These are phyloP conservation scores for Lophiostoma macrostomum DNA, from an alignment of 495 filamentous ascomycete genomes.

Conservation along the genomic window DNA sequence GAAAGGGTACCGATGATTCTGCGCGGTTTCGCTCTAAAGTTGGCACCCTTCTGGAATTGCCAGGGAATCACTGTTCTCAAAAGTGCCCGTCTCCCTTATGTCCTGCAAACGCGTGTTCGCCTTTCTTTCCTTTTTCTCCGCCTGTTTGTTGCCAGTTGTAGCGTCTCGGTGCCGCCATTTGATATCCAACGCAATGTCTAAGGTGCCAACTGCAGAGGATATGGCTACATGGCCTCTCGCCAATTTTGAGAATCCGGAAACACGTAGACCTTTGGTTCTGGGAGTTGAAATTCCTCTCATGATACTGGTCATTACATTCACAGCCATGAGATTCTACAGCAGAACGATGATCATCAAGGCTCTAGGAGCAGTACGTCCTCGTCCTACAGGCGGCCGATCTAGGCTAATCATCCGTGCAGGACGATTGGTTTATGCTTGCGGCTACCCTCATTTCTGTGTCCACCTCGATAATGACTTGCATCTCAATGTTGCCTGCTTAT, in stretches of 20 bases:
- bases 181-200: not conserved
- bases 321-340: conserved; percentile 13
- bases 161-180: not conserved
- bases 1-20: not conserved
- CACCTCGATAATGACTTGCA: conserved; percentile 9
- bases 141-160: not conserved
- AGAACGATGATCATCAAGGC: conserved; percentile 3
- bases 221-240: conserved; percentile 22
- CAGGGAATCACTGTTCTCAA: too few species aligned
- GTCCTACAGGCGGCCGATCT: too few species aligned
- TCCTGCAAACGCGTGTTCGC: too few species aligned
- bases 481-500: not conserved
- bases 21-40: too few species aligned
- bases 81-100: too few species aligned
- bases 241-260: conserved; percentile 23
- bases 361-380: conserved; percentile 7
- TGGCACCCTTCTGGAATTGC: too few species aligned
- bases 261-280: conserved; percentile 7
- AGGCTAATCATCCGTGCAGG: not conserved
- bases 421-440: conserved; percentile 25
- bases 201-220: conserved; percentile 8
- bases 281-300: conserved; percentile 4
- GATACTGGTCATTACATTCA: conserved; percentile 7
- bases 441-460: conserved; percentile 6
- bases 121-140: not conserved